Conservation (phyloP, 140 eudicot species). For the Cichorium intybus region DNA sequence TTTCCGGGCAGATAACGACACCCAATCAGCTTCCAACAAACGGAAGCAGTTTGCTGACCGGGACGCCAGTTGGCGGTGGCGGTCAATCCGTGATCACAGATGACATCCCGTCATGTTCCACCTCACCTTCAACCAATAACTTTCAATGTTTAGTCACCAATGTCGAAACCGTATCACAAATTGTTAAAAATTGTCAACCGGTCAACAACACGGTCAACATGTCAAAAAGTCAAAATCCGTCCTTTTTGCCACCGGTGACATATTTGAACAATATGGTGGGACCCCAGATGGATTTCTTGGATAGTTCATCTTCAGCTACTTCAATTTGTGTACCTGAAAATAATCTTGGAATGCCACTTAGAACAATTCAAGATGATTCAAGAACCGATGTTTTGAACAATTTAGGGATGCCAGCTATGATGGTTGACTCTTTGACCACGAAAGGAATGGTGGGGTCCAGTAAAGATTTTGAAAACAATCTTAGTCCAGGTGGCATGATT, state of each 20-base stretch:
- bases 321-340: slow-evolving; percentile 66
- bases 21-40: slow-evolving; percentile 50
- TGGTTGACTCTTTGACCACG: slow-evolving; percentile 53
- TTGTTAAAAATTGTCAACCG: slow-evolving; percentile 40
- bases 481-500: slow-evolving; percentile 61
- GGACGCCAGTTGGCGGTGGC: slow-evolving; percentile 46
- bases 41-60: slow-evolving; percentile 47
- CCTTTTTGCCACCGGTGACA: slow-evolving; percentile 49
- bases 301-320: slow-evolving; percentile 82
- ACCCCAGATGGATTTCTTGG: slow-evolving; percentile 73
- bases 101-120: slow-evolving; percentile 86
- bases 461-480: slow-evolving; percentile 51
- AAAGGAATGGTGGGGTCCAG: slow-evolving; percentile 57
- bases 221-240: slow-evolving; percentile 58
- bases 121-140: slow-evolving; percentile 85
- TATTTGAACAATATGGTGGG: slow-evolving; percentile 49
- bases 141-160: slow-evolving; percentile 38
- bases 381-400: slow-evolving; percentile 41
- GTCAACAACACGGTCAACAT: slow-evolving; percentile 35
- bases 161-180: slow-evolving; percentile 44
- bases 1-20: not conserved
- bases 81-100: slow-evolving; percentile 74
- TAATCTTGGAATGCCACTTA: slow-evolving; percentile 46
- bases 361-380: slow-evolving; percentile 53
- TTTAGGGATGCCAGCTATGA: slow-evolving; percentile 70